Conservation (phyloP, 2,329 filamentous ascomycete species). For the Fusarium poae region DNA sequence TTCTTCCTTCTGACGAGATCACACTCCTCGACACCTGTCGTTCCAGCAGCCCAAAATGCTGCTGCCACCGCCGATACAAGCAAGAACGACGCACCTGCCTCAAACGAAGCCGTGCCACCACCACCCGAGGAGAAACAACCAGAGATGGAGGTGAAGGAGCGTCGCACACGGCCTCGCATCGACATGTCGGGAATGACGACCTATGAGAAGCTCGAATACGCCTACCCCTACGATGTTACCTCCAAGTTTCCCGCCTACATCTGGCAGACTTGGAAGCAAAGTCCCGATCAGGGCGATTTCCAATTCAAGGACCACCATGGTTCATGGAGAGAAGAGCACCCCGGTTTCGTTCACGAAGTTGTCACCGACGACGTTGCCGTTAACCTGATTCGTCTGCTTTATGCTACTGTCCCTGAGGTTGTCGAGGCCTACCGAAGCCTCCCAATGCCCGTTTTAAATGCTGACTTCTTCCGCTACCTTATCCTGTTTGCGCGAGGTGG, state of each 20-base stretch:
- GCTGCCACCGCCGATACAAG: conserved; percentile 34
- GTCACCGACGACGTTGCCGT: conserved; percentile 91
- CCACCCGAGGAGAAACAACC: conserved; percentile 31
- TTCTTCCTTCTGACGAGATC: conserved; percentile 77
- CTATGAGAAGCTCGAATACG: conserved; percentile 86
- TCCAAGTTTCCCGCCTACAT: conserved; percentile 96
- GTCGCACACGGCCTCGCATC: conserved; percentile 61
- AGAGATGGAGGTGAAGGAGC: conserved; percentile 39
- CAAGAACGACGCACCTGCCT: conserved; percentile 41
- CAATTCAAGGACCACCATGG: conserved; percentile 85
- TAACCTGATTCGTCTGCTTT: conserved; percentile 86
- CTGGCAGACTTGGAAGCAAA: conserved; percentile 98
- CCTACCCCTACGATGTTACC: conserved; percentile 92
- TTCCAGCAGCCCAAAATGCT: conserved; percentile 35
- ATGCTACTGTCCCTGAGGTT: conserved; percentile 83
- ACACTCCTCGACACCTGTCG: conserved; percentile 56
- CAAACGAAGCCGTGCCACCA: conserved; percentile 38
- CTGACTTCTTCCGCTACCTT: conserved; percentile 83
- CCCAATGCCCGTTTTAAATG: conserved; percentile 80
- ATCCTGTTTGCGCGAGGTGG: conserved; percentile 72
- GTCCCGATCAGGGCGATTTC: conserved; percentile 82
- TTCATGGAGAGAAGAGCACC: conserved; percentile 89
- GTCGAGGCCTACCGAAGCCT: conserved; percentile 80
- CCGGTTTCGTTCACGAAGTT: conserved; percentile 94
- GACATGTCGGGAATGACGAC: conserved; percentile 80